phyloP scores from a whole-genome alignment of 169 alveolate species.

The Babesia caballi region DNA sequence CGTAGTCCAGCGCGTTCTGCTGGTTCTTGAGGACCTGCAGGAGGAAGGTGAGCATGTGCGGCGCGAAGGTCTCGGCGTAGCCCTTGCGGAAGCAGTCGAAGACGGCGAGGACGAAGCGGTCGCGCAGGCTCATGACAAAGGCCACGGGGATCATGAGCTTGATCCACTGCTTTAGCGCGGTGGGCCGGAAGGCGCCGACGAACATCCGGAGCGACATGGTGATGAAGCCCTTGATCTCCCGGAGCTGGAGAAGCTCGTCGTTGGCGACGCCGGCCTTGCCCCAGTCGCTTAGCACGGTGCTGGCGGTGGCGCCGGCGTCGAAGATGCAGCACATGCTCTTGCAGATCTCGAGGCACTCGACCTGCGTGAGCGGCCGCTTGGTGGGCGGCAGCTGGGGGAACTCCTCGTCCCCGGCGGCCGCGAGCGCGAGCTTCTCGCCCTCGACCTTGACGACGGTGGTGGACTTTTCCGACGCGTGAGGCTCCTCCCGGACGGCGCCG shows the following conservation, averaged over 20 bases:
- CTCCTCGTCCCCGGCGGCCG: neutral
- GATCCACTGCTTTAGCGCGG: constrained; percentile 16
- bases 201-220: neutral
- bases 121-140: constrained; percentile 12
- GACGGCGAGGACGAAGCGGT: neutral
- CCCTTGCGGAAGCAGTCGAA: constrained; percentile 17
- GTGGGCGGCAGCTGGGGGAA: neutral
- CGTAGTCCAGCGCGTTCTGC: neutral
- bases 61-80: constrained; percentile 9
- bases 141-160: constrained; percentile 15
- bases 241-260: neutral
- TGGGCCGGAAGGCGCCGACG: neutral
- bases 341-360: constrained; percentile 19
- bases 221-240: constrained; percentile 2
- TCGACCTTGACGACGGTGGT: neutral
- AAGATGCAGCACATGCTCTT: constrained; percentile 24
- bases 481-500: neutral
- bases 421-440: neutral
- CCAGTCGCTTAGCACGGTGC: neutral
- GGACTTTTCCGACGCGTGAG: neutral
- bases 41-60: constrained; percentile 28
- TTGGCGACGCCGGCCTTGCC: neutral
- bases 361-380: constrained; percentile 13
- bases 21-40: constrained; percentile 15
- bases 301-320: constrained; percentile 11